phyloP scores from a whole-genome alignment of 176 grass and related monocot species.

The Oryza meridionalis region DNA sequence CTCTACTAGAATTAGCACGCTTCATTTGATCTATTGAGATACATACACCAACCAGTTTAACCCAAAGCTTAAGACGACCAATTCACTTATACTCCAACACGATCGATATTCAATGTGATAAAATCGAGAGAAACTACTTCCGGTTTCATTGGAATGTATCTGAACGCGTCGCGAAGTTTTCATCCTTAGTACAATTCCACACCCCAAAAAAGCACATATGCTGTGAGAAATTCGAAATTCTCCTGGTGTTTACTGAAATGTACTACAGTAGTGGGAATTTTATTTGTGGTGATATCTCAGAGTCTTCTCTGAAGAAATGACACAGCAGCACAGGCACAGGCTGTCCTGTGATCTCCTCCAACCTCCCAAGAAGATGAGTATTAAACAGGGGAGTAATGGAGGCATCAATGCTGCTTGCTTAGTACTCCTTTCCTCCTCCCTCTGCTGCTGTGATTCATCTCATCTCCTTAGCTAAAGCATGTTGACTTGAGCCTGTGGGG shows the following conservation, averaged over 20 bases:
- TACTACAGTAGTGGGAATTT: constrained; percentile 25
- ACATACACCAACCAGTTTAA: too few relatives aligned
- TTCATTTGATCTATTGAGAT: too few relatives aligned
- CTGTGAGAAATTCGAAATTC: not conserved
- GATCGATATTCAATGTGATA: not conserved
- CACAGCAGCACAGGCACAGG: constrained; percentile 29
- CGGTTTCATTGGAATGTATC: not conserved
- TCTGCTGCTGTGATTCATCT: constrained; percentile 34
- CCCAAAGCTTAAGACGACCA: too few relatives aligned
- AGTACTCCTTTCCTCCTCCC: constrained; percentile 10
- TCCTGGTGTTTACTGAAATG: constrained; percentile 29
- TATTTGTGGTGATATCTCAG: not conserved
- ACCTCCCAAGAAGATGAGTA: constrained; percentile 45
- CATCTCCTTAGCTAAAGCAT: constrained; percentile 45
- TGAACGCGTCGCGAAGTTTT: not conserved
- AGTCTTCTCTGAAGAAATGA: not conserved
- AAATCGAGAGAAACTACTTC: not conserved
- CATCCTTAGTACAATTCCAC: not conserved
- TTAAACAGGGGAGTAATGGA: constrained; percentile 51
- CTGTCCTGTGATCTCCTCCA: constrained; percentile 39
- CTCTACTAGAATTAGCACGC: not conserved
- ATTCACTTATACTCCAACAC: too few relatives aligned
- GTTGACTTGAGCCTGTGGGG: constrained; percentile 52
- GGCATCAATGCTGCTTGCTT: constrained; percentile 59
- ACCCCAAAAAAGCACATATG: not conserved